Conservation (phyloP, 129 eudicot species). For the Flaveria ramosissima region DNA sequence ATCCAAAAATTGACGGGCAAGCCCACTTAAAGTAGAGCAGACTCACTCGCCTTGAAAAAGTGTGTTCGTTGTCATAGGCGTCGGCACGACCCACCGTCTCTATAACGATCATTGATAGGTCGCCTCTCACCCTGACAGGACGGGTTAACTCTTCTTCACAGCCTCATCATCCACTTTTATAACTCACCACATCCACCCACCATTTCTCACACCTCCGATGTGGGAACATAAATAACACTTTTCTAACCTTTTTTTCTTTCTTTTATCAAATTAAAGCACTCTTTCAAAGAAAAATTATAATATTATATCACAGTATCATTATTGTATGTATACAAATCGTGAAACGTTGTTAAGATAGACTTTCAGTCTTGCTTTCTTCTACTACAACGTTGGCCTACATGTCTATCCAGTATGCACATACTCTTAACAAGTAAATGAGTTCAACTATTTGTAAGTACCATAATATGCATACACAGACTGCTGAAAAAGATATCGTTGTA, state of each 20-base stretch:
- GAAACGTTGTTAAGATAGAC: not conserved
- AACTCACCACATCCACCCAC: not conserved
- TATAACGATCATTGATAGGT: constrained; percentile 64
- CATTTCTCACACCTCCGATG: constrained; percentile 10
- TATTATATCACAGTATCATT: too few species aligned
- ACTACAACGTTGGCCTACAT: not conserved
- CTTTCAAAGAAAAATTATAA: too few species aligned
- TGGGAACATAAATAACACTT: not conserved
- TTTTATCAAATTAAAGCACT: too few species aligned
- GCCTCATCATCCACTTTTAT: constrained; percentile 17
- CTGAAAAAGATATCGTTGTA: not conserved
- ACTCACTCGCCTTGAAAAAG: constrained; percentile 48
- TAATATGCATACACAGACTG: not conserved
- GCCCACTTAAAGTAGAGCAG: constrained; percentile 52
- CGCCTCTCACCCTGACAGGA: constrained; percentile 90
- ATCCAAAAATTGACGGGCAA: constrained; percentile 89
- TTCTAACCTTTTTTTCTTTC: too few species aligned
- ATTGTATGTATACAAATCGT: too few species aligned
- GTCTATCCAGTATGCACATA: not conserved
- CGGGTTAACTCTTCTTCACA: not conserved
- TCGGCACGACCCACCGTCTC: constrained; percentile 84
- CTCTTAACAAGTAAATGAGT: not conserved
- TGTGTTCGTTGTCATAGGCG: constrained; percentile 75
- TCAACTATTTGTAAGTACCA: not conserved
- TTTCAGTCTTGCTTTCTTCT: not conserved